Conservation (phyloP, 169 alveolate species). For the Theileria sp. region DNA sequence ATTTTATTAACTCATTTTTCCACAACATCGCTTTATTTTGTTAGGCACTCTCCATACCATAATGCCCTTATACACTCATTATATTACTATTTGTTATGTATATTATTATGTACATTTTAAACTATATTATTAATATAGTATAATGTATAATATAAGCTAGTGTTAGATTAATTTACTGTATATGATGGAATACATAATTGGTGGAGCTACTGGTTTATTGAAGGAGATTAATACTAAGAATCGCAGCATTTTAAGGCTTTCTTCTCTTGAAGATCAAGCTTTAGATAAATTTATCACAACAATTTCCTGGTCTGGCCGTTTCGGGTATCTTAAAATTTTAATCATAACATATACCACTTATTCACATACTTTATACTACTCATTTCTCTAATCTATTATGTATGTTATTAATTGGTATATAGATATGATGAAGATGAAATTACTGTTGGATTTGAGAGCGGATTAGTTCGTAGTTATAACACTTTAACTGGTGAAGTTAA, state of each 20-base stretch:
- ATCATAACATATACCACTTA: background rate
- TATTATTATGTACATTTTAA: background rate
- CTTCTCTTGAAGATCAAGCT: conserved; percentile 28
- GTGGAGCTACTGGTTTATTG: conserved; percentile 59
- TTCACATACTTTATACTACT: background rate
- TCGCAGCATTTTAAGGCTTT: conserved; percentile 27
- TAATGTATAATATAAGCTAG: background rate
- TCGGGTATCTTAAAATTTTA: conserved; percentile 14
- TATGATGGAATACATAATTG: conserved; percentile 53
- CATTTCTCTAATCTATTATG: background rate
- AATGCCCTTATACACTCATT: background rate
- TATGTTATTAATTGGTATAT: background rate
- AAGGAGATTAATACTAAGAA: conserved; percentile 54
- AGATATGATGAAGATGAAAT: conserved; percentile 36
- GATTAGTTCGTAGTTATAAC: conserved; percentile 30
- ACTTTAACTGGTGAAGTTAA: conserved; percentile 35
- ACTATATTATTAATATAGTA: background rate
- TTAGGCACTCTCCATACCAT: background rate
- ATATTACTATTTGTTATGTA: background rate
- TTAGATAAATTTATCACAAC: conserved; percentile 37
- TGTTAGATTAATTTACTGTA: conserved; percentile 8
- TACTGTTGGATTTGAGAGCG: conserved; percentile 46
- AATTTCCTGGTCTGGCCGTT: conserved; percentile 57
- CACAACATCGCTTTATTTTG: background rate
- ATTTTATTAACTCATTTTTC: background rate